Evolutionary conservation across 1,284 basidiomycete genomes (phyloP).

Genomic region (Laetiporus sulphureus): DNA sequence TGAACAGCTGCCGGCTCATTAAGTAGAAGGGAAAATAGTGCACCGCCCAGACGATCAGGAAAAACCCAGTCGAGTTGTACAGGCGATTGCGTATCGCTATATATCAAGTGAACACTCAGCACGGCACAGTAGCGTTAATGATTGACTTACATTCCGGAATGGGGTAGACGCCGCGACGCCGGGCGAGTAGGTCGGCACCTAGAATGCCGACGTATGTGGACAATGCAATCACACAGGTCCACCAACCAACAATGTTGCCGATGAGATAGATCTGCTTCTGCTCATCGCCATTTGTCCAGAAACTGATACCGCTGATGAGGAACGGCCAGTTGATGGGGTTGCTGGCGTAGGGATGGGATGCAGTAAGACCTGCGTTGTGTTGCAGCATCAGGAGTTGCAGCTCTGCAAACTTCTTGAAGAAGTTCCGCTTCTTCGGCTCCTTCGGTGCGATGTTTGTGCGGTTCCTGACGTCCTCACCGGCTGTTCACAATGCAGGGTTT

Average conservation of each 20-base stretch:
- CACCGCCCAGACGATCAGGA: constrained; percentile 89
- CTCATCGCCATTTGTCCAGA: constrained; percentile 87
- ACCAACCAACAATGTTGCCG: constrained; percentile 94
- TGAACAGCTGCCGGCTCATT: constrained; percentile 94
- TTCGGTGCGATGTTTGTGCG: constrained; percentile 52
- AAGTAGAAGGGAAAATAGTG: constrained; percentile 99
- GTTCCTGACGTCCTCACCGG: constrained; percentile 48
- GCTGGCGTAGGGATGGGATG: constrained; percentile 93
- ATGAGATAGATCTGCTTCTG: constrained; percentile 95
- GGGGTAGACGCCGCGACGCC: constrained; percentile 79
- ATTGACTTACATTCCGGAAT: constrained; percentile 73
- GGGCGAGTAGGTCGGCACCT: constrained; percentile 83
- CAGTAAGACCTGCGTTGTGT: constrained; percentile 94
- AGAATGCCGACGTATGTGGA: constrained; percentile 88
- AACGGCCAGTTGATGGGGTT: constrained; percentile 98
- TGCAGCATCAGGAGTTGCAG: constrained; percentile 94
- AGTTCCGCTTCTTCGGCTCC: constrained; percentile 76
- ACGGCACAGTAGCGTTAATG: too few species aligned
- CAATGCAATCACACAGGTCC: constrained; percentile 82
- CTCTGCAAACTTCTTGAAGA: constrained; percentile 93
- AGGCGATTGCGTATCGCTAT: constrained; percentile 85
- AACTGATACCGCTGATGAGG: constrained; percentile 90
- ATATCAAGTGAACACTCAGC: too few species aligned
- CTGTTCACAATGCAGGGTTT: constrained; percentile 27
- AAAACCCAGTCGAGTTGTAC: constrained; percentile 95